A percentile compares a stretch with the other conserved stretches of the same genome.
Conservation (phyloP, 306 rosid species). For the Cyclanthera cordifolia region DNA sequence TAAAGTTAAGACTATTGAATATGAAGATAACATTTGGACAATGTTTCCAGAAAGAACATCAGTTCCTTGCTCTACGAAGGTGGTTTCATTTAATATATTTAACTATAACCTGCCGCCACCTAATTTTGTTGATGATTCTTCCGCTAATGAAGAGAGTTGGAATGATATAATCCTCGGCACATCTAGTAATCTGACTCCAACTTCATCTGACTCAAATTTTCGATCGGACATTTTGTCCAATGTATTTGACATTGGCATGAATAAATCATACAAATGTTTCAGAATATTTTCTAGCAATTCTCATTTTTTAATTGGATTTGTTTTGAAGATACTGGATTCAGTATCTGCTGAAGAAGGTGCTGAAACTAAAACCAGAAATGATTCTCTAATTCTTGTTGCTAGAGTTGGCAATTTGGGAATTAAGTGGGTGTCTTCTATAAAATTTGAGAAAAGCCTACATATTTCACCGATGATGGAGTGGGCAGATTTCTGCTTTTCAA, state of each 20-base stretch:
- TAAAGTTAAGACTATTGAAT: slow-evolving; percentile 39
- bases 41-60: slow-evolving; percentile 54
- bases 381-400: slow-evolving; percentile 57
- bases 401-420: slow-evolving; percentile 49
- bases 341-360: slow-evolving; percentile 23
- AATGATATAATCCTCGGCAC: slow-evolving; percentile 27
- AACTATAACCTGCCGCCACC: slow-evolving; percentile 30
- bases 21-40: slow-evolving; percentile 45
- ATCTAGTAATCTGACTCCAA: slow-evolving; percentile 21
- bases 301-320: slow-evolving; percentile 50
- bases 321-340: slow-evolving; percentile 35
- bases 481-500: slow-evolving; percentile 68
- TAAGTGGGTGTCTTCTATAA: slow-evolving; percentile 62
- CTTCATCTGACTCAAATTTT: slow-evolving; percentile 21
- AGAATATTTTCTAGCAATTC: slow-evolving; percentile 74
- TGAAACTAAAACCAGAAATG: slow-evolving; percentile 28
- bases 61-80: slow-evolving; percentile 56
- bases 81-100: slow-evolving; percentile 71
- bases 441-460: slow-evolving; percentile 50
- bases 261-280: slow-evolving; percentile 46
- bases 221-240: slow-evolving; percentile 37
- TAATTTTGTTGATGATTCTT: slow-evolving; percentile 26
- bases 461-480: slow-evolving; percentile 38
- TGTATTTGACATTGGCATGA: slow-evolving; percentile 45
- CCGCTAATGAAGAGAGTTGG: slow-evolving; percentile 25